These are phyloP conservation scores for Ilex aquifolium DNA, from an alignment of 257 asterid genomes.

Conservation along the genomic window DNA sequence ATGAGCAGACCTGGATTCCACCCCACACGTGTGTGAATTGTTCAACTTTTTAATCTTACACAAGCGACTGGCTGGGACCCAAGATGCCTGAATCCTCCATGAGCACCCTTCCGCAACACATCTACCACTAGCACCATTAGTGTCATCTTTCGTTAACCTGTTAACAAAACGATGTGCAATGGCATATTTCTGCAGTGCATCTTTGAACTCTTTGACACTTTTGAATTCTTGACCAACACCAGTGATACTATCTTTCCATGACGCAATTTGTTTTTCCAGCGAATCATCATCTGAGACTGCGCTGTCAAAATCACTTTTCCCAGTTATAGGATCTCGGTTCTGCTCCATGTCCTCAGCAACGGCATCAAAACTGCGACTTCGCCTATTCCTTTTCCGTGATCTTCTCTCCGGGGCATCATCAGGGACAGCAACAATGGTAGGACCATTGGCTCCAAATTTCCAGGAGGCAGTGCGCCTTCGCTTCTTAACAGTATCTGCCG, in stretches of 20 bases:
- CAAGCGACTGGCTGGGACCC: slow-evolving; percentile 56
- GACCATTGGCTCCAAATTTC: slow-evolving; percentile 51
- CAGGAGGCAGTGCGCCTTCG: slow-evolving; percentile 73
- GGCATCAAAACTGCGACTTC: slow-evolving; percentile 12
- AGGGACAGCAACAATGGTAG: slow-evolving; percentile 39
- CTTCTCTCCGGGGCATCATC: slow-evolving; percentile 37
- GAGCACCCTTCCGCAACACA: slow-evolving; percentile 79
- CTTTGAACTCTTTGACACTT: slow-evolving; percentile 76
- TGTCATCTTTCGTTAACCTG: slow-evolving; percentile 69
- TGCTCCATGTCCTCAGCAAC: slow-evolving; percentile 28
- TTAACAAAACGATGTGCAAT: slow-evolving; percentile 75
- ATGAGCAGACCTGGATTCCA: slow-evolving; percentile 69
- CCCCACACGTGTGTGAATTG: slow-evolving; percentile 65
- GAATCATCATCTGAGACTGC: slow-evolving; percentile 48
- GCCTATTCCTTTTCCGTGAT: slow-evolving; percentile 27
- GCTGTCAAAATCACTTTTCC: slow-evolving; percentile 32
- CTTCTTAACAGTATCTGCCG: slow-evolving; percentile 92
- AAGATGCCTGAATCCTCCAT: slow-evolving; percentile 86
- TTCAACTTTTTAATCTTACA: slow-evolving; percentile 69
- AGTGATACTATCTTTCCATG: slow-evolving; percentile 68
- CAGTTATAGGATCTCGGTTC: slow-evolving; percentile 25
- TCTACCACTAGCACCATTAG: slow-evolving; percentile 66
- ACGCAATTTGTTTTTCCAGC: slow-evolving; percentile 69
- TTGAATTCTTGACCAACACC: slow-evolving; percentile 82
- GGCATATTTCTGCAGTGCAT: slow-evolving; percentile 75